phyloP scores from a whole-genome alignment of 164 flowering plant species.

The Magnolia officinalis region DNA sequence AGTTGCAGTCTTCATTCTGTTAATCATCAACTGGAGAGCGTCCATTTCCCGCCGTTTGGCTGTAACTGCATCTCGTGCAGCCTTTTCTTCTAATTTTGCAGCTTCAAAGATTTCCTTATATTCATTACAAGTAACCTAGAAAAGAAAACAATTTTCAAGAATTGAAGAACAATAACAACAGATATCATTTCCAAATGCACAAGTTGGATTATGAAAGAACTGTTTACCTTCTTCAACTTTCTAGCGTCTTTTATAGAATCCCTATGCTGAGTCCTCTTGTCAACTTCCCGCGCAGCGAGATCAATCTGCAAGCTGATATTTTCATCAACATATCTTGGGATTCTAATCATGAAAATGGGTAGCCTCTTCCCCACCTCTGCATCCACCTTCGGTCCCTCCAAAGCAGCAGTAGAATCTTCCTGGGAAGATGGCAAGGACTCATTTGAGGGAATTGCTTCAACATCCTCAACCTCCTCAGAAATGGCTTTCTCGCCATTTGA shows the following conservation, averaged over 20 bases:
- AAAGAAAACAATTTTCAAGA: conserved; percentile 3
- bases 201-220: neutral
- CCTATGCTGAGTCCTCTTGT: conserved; percentile 54
- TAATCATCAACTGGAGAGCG: conserved; percentile 48
- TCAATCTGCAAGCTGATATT: conserved; percentile 49
- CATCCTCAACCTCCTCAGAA: conserved; percentile 1
- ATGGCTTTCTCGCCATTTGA: neutral
- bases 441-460: conserved; percentile 8
- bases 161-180: conserved; percentile 2
- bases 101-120: conserved; percentile 32
- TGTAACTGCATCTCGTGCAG: conserved; percentile 42
- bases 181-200: neutral
- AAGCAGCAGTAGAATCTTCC: conserved; percentile 21
- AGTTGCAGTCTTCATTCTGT: conserved; percentile 55
- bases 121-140: conserved; percentile 25
- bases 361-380: conserved; percentile 36
- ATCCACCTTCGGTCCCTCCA: conserved; percentile 27
- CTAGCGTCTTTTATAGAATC: conserved; percentile 51
- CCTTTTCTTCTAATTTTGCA: conserved; percentile 52
- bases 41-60: conserved; percentile 65
- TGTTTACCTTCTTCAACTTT: conserved; percentile 46
- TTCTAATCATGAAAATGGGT: conserved; percentile 47
- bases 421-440: conserved; percentile 8
- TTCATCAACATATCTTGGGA: conserved; percentile 65
- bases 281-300: conserved; percentile 48